Evolutionary conservation across 805 yeast genomes (phyloP).

Genomic region (Wickerhamiella alocasiicola): DNA sequence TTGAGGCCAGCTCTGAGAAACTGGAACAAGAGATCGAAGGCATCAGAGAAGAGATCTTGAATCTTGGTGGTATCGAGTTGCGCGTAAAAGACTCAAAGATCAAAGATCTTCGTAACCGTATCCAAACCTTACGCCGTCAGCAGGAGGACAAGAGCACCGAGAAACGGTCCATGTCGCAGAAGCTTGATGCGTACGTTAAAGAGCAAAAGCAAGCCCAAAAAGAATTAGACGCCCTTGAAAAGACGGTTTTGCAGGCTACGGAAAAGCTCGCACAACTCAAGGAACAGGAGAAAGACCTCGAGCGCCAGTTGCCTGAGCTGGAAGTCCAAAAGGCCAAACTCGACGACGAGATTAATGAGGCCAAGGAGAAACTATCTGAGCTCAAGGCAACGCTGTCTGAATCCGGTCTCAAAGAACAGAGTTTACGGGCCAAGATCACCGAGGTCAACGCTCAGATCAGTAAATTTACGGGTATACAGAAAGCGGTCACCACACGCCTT

Average conservation of each 20-base stretch:
- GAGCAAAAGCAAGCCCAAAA: constrained; percentile 10
- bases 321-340: background rate
- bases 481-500: background rate
- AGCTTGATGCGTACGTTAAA: constrained; percentile 30
- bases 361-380: constrained; percentile 17
- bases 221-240: background rate
- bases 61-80: constrained; percentile 80
- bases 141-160: constrained; percentile 45
- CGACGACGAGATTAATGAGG: constrained; percentile 27
- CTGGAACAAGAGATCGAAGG: constrained; percentile 43
- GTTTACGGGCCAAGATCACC: background rate
- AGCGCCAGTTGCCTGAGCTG: background rate
- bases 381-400: constrained; percentile 22
- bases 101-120: constrained; percentile 54
- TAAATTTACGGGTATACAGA: background rate
- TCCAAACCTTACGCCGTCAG: constrained; percentile 46
- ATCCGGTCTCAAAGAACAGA: constrained; percentile 25
- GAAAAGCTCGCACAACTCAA: background rate
- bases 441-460: background rate
- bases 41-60: constrained; percentile 68
- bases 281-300: background rate
- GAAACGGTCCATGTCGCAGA: constrained; percentile 45
- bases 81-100: constrained; percentile 65
- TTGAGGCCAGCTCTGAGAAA: constrained; percentile 39
- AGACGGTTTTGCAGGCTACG: background rate